Conservation (phyloP, 129 eudicot species). For the Gnaphalium uliginosum region DNA sequence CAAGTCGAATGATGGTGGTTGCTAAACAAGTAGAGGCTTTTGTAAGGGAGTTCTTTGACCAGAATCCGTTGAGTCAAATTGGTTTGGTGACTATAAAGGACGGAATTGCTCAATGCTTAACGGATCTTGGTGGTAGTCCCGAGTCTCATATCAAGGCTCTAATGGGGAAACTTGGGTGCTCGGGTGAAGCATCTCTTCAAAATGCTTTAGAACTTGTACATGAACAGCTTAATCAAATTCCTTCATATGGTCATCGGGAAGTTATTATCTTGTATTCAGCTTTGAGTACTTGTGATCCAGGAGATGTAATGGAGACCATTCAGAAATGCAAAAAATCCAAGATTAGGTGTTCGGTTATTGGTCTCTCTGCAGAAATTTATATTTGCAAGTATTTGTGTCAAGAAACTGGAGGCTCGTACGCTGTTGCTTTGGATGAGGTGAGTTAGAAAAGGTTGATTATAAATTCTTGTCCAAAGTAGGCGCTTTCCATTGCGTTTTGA, state of each 20-base stretch:
- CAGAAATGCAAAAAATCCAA: conserved; percentile 83
- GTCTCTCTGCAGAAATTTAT: conserved; percentile 90
- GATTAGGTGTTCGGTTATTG: conserved; percentile 94
- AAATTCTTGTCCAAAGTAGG: not conserved
- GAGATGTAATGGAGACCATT: conserved; percentile 86
- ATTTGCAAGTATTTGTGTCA: conserved; percentile 87
- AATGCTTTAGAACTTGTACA: conserved; percentile 92
- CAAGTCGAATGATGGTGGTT: conserved; percentile 88
- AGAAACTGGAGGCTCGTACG: conserved; percentile 95
- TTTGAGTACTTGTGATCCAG: conserved; percentile 94
- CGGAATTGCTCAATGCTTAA: conserved; percentile 84
- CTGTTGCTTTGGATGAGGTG: conserved; percentile 97
- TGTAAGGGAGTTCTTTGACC: conserved; percentile 92
- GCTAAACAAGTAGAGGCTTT: conserved; percentile 96
- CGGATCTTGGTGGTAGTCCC: conserved; percentile 97
- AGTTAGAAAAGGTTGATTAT: conserved; percentile 26
- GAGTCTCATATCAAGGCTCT: conserved; percentile 91
- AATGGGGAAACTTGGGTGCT: conserved; percentile 84
- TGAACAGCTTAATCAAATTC: conserved; percentile 70
- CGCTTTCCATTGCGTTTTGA: not conserved
- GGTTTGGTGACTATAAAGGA: conserved; percentile 81
- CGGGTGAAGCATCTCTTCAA: conserved; percentile 93
- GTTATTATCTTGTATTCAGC: conserved; percentile 85
- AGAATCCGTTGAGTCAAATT: conserved; percentile 91
- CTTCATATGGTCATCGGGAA: conserved; percentile 96